Base-by-base conservation (phyloP, 164 flowering plant genomes). In the Vitis riparia region DNA sequence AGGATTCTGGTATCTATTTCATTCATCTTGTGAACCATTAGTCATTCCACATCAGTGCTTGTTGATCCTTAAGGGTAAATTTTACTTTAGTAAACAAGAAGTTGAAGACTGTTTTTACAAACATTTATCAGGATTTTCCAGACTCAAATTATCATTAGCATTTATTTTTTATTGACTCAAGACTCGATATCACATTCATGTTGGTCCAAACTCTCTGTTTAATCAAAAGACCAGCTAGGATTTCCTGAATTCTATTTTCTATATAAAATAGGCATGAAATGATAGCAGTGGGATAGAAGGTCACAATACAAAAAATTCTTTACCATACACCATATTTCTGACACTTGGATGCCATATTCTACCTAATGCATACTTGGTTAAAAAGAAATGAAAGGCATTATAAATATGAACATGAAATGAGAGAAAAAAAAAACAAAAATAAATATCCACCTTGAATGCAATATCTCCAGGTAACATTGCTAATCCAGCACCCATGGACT, bases 401-500 rank as follows among this genome's bases (percentile, higher is more conserved):
- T 37, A 37, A 37, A 37, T 3, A 37, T 37, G 19, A 48, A 47
- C 12, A 16, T 23, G 27, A 23, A 23, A 23, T 23, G 2, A 23
- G 27, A 16, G 29, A 13, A 55, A 13, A 14, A 1, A 52, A 60
- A 55, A 72, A 49, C 51, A 49, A 51, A 17, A 56, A 16, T 2
- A 59, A 50, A 55, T 15, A 67, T 68, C 2, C 59, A 92, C 99
- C 87, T 95, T 95, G 80, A 95, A 95, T 15, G 99, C 99, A 77
- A 95, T 93, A 82, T 95, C 99, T 29, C 99, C 98, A 44, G 99
- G 99, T 17, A 92, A 86, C 99, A 95, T 95, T 4, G 89, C 98
- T 80, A 95, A 79, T 49, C 99, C 99, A 70, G 99, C 96, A 65
- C 99, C 98, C 99, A 95, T 95, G 37, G 97, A 93, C 80, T 95